Evolutionary conservation across 2,329 filamentous ascomycete genomes (phyloP), one percentile per base, ranked within the genome.

Genomic region (Blastomyces silverae): DNA sequence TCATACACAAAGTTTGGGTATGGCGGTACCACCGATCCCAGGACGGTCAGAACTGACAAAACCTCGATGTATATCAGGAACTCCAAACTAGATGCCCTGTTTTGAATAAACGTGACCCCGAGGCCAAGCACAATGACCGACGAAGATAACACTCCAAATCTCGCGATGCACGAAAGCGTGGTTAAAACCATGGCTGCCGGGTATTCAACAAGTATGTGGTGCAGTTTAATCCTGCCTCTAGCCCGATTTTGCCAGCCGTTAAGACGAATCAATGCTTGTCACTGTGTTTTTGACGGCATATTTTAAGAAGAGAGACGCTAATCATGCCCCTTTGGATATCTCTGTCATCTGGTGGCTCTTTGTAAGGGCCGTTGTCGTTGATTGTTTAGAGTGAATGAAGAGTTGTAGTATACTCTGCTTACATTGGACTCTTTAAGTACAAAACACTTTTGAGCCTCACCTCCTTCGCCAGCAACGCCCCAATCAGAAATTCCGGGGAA

Each of bases 21-120:
- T 15, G 61, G 61, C 8, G 61, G 61, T 46, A 63, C 34, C 20
- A 63, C 28, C 13, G 61, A 53, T 5, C 61, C 61, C 37, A 57
- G 28, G 31, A 63, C 20, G 28, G 48, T 56, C 48, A 63, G 34
- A 34, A n/a, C 50, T 4, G 61, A 37, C 22, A 63, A 4, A 34
- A 55, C 61, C 50, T 63, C 61, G 22, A 63, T 63, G 11, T 63
- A 63, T 31, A 63, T 56, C 53, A 63, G 37, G 28, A 63, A 63
- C 17, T 63, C 61, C 20, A 17, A 3, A 25, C n/a, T 63, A 20
- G 48, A 63, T 31, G 46, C 61, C n/a, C 61, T 46, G 37, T 56
- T 63, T 25, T 25, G 28, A 37, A 63, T 63, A n/a, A 63, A 63
- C 22, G 17, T 56, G 2, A 17, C 61, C 20, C 61, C 61, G 13